Evolutionary conservation across 2,329 filamentous ascomycete genomes (phyloP), one percentile per base, ranked within the genome.

Genomic region (Sporothrix euskadiensis): DNA sequence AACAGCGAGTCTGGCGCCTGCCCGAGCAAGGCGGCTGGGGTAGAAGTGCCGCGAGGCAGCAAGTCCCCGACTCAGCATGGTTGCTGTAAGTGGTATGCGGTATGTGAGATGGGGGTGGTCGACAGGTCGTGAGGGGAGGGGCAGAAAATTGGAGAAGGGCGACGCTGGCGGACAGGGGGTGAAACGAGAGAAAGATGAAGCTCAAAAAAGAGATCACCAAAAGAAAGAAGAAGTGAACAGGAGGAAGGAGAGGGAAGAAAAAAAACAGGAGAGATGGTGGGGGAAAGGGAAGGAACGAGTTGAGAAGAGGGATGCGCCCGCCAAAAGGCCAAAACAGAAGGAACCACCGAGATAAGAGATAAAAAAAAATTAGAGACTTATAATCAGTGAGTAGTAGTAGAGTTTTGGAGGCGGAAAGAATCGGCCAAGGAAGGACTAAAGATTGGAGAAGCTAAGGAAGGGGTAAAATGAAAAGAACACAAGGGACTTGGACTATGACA

Each of bases 21-120:
- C 54, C 9, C 71, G 68, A 39, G 52, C 59, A 14, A 74, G 54
- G 35, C 71, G 59, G 54, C 73, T 63, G 30, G 68, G 44, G n/a
- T 69, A 68, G 5, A 73, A 26, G 73, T 70, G 74, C 70, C 73
- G 72, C 69, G 74, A 71, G 30, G 70, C 74, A 63, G 74, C 72
- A 32, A 73, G 68, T 16, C 74, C 66, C 77, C 78, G 78, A 74
- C 75, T 78, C 54, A 73, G 63, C 74, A 75, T 75, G 19, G 22
- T 68, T 26, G 39, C 41, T 32, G 54, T 41, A 39, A 35, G 32
- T 47, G 44, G 57, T 44, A 19, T 47, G 44, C 4, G 9, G 44
- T 47, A 19, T 47, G 44, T 47, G 68, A 32, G 47, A 47, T 47
- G 39, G 22, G 19, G 30, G 68, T n/a, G 22, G 12, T n/a, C 39